Conservation (phyloP, 108 stramenopile species). For the Conticribra guillardii region DNA sequence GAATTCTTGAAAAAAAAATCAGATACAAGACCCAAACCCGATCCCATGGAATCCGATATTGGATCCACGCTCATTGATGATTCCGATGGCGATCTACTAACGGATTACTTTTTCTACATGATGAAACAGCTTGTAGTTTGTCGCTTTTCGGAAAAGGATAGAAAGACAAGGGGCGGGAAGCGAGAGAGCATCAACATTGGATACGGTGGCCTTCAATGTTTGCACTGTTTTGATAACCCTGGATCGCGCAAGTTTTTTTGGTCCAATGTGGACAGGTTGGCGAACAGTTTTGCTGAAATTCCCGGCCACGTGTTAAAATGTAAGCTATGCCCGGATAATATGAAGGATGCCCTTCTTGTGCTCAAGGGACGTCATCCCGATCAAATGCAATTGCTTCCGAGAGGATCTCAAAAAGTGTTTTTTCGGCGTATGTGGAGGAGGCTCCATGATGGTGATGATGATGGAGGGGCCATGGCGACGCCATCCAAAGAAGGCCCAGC, state of each 20-base stretch:
- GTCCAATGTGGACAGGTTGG: constrained; percentile 86
- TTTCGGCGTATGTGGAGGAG: constrained; percentile 90
- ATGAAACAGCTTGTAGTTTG: constrained; percentile 85
- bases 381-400: constrained; percentile 79
- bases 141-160: constrained; percentile 84
- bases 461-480: not conserved
- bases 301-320: constrained; percentile 87
- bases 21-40: constrained; percentile 25
- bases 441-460: constrained; percentile 67
- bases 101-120: constrained; percentile 86
- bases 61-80: constrained; percentile 37
- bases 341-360: constrained; percentile 68
- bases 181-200: constrained; percentile 82
- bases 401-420: constrained; percentile 90
- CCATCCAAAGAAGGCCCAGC: constrained; percentile 3
- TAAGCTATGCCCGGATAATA: constrained; percentile 66
- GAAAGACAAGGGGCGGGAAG: constrained; percentile 91
- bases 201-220: constrained; percentile 87
- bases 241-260: constrained; percentile 89
- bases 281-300: constrained; percentile 92
- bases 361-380: constrained; percentile 75
- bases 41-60: constrained; percentile 15
- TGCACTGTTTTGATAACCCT: constrained; percentile 68
- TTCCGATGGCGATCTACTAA: constrained; percentile 55
- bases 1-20: constrained; percentile 23